Percentiles rank a stretch among this genome's conserved stretches.
phyloP scores from a whole-genome alignment of 129 eudicot genomes.

The Apium graveolens region DNA sequence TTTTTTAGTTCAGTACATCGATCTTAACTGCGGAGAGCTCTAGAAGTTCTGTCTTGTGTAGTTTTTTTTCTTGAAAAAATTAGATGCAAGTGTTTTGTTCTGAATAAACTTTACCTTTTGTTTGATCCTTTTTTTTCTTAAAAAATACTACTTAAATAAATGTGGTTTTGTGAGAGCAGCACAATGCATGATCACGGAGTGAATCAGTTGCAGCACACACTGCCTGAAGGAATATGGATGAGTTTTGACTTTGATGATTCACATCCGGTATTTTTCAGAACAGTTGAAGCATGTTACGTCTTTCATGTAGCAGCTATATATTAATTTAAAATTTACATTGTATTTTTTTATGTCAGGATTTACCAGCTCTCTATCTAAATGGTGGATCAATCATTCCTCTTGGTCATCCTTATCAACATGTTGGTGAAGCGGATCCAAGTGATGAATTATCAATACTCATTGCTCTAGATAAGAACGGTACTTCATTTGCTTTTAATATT shows the following conservation, averaged over 20 bases:
- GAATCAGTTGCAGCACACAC: conserved; percentile 44
- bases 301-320: conserved; percentile 6
- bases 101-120: neutral
- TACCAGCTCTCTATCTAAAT: conserved; percentile 66
- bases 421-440: conserved; percentile 58
- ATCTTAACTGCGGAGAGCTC: neutral
- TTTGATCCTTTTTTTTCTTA: neutral
- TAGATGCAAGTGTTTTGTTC: neutral
- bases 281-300: neutral
- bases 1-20: neutral
- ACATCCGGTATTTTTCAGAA: conserved; percentile 61
- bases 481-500: neutral
- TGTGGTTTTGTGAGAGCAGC: conserved; percentile 29
- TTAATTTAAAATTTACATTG: neutral
- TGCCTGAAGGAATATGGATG: conserved; percentile 82
- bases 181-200: conserved; percentile 41
- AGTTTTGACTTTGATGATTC: conserved; percentile 88
- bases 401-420: conserved; percentile 69
- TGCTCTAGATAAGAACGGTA: conserved; percentile 85
- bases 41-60: neutral
- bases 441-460: conserved; percentile 76
- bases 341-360: conserved; percentile 42
- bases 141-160: neutral
- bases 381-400: conserved; percentile 89
- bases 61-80: neutral